Percentiles rank a stretch among this genome's conserved stretches.
Conservation (phyloP, 2,329 filamentous ascomycete genomes). For the Hypomyces perniciosus region DNA sequence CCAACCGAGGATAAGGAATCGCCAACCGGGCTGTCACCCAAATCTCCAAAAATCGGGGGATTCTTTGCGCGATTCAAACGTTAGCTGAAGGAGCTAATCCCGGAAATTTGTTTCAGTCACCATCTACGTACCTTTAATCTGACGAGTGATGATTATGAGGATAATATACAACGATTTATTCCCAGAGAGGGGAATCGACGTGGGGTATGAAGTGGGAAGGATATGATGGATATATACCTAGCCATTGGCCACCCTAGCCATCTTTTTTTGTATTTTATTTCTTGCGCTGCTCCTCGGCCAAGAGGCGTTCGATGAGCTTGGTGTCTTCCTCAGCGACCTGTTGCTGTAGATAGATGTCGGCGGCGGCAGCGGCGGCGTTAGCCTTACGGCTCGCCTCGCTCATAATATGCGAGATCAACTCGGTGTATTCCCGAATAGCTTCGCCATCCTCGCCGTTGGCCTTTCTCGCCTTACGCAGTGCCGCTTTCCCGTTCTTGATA, state of each 20-base stretch:
- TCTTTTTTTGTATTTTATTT: conserved; percentile 1
- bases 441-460: conserved; percentile 51
- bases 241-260: background rate
- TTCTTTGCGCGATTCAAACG: conserved; percentile 42
- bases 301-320: conserved; percentile 43
- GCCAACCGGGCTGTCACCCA: conserved; percentile 19
- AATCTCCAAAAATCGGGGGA: conserved; percentile 26
- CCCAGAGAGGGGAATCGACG: background rate
- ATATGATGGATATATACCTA: conserved; percentile 7
- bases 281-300: conserved; percentile 39
- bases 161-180: background rate
- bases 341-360: conserved; percentile 35
- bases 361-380: conserved; percentile 30
- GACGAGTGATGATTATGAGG: conserved; percentile 3
- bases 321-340: conserved; percentile 43
- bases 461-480: conserved; percentile 44
- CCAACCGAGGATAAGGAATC: conserved; percentile 12
- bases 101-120: background rate
- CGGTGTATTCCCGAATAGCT: conserved; percentile 54
- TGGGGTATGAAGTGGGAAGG: background rate
- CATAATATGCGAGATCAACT: conserved; percentile 48
- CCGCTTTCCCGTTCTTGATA: conserved; percentile 48
- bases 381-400: conserved; percentile 22
- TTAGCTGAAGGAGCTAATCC: conserved; percentile 18
- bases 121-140: conserved; percentile 4